These are phyloP conservation scores for Acidiella bohemica DNA, from an alignment of 495 filamentous ascomycete genomes.

Conservation along the genomic window DNA sequence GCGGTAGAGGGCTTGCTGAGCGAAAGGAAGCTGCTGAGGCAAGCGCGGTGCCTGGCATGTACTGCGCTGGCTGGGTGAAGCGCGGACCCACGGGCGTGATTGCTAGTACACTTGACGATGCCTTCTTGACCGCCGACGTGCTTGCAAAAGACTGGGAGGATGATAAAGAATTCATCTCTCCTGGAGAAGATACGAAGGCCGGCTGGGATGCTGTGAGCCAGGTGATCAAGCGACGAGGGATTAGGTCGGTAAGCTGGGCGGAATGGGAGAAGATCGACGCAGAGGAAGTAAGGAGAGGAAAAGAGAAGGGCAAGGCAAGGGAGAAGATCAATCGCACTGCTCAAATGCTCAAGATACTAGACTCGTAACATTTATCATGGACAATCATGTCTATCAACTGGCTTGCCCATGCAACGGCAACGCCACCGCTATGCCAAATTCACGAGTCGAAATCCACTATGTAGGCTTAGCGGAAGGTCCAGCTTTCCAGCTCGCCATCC, in stretches of 20 bases:
- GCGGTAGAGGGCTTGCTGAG: not conserved
- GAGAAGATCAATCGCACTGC: conserved; percentile 66
- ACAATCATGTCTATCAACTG: no score
- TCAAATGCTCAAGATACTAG: conserved; percentile 66
- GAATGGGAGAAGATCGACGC: conserved; percentile 80
- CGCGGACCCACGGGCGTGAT: conserved; percentile 91
- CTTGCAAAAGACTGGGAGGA: conserved; percentile 57
- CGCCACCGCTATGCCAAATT: no score
- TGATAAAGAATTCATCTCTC: conserved; percentile 10
- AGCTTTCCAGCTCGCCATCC: conserved; percentile 5
- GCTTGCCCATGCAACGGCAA: no score
- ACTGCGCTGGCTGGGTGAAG: conserved; percentile 95
- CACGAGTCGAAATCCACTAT: no score
- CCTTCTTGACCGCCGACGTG: conserved; percentile 74
- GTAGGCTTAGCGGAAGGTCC: not conserved
- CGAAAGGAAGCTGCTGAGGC: not conserved
- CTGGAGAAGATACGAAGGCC: conserved; percentile 33
- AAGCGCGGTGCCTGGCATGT: conserved; percentile 59
- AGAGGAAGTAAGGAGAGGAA: conserved; percentile 56
- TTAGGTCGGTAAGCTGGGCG: conserved; percentile 57
- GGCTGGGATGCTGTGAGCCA: conserved; percentile 67
- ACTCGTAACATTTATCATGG: no score
- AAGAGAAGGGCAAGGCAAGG: conserved; percentile 55
- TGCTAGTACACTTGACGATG: conserved; percentile 90
- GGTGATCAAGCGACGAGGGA: conserved; percentile 38